These are phyloP conservation scores for Sporisorium iseilematis-ciliati DNA, from an alignment of 1,284 basidiomycete genomes.

Conservation along the genomic window DNA sequence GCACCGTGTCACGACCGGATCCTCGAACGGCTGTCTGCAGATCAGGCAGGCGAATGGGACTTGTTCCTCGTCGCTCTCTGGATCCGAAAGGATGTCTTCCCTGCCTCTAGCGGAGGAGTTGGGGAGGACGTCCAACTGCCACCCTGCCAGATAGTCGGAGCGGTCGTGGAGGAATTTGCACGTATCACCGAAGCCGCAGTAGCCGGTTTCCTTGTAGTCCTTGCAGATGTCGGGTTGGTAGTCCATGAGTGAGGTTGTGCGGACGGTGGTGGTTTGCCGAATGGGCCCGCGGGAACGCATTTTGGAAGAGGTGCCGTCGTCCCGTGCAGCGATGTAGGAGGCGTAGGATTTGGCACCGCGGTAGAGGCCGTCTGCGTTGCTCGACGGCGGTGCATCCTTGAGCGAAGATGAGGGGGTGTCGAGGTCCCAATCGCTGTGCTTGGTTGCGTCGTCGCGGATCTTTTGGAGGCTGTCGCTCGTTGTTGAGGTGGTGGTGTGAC, in stretches of 20 bases:
- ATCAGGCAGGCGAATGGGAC: conserved; percentile 97
- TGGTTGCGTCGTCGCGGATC: conserved; percentile 70
- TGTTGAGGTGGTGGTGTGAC: neutral
- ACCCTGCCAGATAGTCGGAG: conserved; percentile 88
- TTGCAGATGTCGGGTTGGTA: conserved; percentile 99
- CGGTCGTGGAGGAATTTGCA: conserved; percentile 80
- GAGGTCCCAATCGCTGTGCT: conserved; percentile 71
- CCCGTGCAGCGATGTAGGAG: conserved; percentile 79
- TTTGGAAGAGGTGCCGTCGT: conserved; percentile 80
- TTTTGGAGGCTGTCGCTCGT: conserved; percentile 25
- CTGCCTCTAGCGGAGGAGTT: conserved; percentile 38
- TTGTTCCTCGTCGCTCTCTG: conserved; percentile 76
- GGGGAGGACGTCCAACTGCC: conserved; percentile 79
- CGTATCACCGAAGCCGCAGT: conserved; percentile 98
- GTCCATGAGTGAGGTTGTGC: conserved; percentile 93
- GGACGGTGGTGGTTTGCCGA: conserved; percentile 78
- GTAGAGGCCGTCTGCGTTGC: conserved; percentile 85
- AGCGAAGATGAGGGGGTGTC: conserved; percentile 43
- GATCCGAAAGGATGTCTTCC: conserved; percentile 51
- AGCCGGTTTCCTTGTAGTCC: conserved; percentile 99
- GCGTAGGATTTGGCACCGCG: conserved; percentile 85
- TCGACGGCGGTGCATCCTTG: conserved; percentile 5
- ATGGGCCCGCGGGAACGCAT: conserved; percentile 76
- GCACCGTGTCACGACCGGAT: conserved; percentile 94
- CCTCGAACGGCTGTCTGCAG: conserved; percentile 92